Conservation (phyloP, 83 land plant genomes). For the Picea engelmannii region DNA sequence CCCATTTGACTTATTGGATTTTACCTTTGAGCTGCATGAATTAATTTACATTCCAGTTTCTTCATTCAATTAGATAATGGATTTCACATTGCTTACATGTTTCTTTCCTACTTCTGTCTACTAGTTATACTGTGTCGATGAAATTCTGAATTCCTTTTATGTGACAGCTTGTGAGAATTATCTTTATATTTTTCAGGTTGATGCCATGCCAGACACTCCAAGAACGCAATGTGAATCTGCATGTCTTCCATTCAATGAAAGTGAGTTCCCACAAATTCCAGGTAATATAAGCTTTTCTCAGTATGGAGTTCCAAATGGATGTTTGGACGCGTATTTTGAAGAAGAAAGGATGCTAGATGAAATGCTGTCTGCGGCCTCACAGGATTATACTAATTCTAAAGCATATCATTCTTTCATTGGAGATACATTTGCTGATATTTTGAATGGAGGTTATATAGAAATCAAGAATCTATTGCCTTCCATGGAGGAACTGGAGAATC, state of each 20-base stretch:
- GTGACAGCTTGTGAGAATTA: not conserved
- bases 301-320: not conserved
- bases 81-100: not conserved
- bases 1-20: not conserved
- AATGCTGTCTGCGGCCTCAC: no score
- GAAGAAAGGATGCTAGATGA: no score
- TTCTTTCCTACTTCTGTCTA: not conserved
- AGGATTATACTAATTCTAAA: no score
- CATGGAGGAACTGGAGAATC: no score
- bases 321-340: not conserved
- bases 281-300: not conserved
- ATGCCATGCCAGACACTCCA: not conserved
- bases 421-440: no score
- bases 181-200: slow-evolving; percentile 2
- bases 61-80: not conserved
- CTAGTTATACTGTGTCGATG: not conserved
- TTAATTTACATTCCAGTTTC: not conserved
- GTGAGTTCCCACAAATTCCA: not conserved
- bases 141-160: not conserved
- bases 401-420: no score
- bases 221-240: not conserved
- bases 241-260: not conserved
- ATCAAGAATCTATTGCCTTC: no score
- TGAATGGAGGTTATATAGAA: no score
- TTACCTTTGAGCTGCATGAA: not conserved